These are phyloP conservation scores for Mrakiaceae sp. DNA, from an alignment of 1,284 basidiomycete genomes.

Conservation along the genomic window DNA sequence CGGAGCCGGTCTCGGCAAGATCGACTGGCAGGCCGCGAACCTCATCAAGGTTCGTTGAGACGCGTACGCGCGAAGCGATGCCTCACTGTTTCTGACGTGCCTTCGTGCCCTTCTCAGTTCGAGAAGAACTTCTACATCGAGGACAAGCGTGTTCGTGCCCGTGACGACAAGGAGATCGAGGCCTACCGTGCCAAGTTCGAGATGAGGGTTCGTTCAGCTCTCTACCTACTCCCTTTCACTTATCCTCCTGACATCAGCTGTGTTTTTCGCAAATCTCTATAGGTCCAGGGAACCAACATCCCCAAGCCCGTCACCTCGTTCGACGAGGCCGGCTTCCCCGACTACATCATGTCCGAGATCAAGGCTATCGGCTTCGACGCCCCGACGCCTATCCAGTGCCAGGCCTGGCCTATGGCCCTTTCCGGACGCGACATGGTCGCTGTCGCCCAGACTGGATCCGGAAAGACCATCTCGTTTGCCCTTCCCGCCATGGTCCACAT, in stretches of 20 bases:
- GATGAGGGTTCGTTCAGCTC: slow-evolving; percentile 53
- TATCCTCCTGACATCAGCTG: background rate
- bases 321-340: slow-evolving; percentile 90
- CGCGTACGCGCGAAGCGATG: background rate
- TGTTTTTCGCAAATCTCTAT: slow-evolving; percentile 13
- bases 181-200: slow-evolving; percentile 76
- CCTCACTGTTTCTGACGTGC: background rate
- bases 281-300: slow-evolving; percentile 79
- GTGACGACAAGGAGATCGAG: slow-evolving; percentile 73
- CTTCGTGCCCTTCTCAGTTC: slow-evolving; percentile 19
- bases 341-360: slow-evolving; percentile 89
- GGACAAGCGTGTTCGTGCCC: slow-evolving; percentile 69
- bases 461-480: slow-evolving; percentile 96
- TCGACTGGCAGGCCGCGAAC: slow-evolving; percentile 67
- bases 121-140: slow-evolving; percentile 94
- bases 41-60: slow-evolving; percentile 46
- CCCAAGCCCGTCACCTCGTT: slow-evolving; percentile 86
- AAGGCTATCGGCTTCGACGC: slow-evolving; percentile 79
- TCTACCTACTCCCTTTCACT: slow-evolving; percentile 14
- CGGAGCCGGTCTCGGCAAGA: slow-evolving; percentile 66
- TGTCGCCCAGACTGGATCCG: slow-evolving; percentile 91
- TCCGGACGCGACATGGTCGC: slow-evolving; percentile 90
- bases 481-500: slow-evolving; percentile 74
- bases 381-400: slow-evolving; percentile 93
- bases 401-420: slow-evolving; percentile 96